Evolutionary conservation across 2,329 filamentous ascomycete species (phyloP).

Genomic region (Verticillium klebahnii): DNA sequence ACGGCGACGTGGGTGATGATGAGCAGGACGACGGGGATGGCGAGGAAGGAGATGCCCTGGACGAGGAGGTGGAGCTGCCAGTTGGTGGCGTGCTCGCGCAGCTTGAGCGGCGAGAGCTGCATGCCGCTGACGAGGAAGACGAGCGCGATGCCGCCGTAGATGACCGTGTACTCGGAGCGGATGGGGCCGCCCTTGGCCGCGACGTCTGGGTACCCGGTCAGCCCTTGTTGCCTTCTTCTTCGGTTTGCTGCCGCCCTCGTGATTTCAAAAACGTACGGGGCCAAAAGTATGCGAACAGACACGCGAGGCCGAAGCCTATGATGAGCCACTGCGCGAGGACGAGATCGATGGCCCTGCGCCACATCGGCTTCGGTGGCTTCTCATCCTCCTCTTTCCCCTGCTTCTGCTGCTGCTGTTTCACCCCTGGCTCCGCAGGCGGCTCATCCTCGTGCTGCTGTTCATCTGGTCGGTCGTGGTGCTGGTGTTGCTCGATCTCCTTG

Average conservation of each 20-base stretch:
- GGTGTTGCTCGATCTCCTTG: not conserved
- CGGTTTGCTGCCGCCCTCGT: not conserved
- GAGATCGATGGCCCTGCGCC: slow-evolving; percentile 20
- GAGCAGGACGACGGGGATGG: slow-evolving; percentile 60
- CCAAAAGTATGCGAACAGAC: slow-evolving; percentile 41
- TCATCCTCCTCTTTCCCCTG: not conserved
- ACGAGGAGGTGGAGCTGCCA: slow-evolving; percentile 66
- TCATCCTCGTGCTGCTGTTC: not conserved
- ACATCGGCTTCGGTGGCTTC: not conserved
- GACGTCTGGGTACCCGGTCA: slow-evolving; percentile 29
- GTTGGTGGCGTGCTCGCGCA: slow-evolving; percentile 57
- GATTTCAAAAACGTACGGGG: slow-evolving; percentile 28
- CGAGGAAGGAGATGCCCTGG: slow-evolving; percentile 61
- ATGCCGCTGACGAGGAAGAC: slow-evolving; percentile 70
- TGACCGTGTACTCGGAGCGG: slow-evolving; percentile 53
- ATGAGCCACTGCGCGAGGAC: slow-evolving; percentile 60
- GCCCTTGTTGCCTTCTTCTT: not conserved
- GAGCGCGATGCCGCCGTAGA: slow-evolving; percentile 64
- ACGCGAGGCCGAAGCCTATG: slow-evolving; percentile 52
- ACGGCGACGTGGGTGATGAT: slow-evolving; percentile 44
- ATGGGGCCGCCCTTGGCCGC: slow-evolving; percentile 42
- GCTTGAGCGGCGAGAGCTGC: slow-evolving; percentile 59
- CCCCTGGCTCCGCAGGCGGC: not conserved
- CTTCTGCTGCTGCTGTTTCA: not conserved
- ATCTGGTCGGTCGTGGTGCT: not conserved